Evolutionary conservation across 139 green algal species (phyloP).

Genomic region (Chlorella sp.): DNA sequence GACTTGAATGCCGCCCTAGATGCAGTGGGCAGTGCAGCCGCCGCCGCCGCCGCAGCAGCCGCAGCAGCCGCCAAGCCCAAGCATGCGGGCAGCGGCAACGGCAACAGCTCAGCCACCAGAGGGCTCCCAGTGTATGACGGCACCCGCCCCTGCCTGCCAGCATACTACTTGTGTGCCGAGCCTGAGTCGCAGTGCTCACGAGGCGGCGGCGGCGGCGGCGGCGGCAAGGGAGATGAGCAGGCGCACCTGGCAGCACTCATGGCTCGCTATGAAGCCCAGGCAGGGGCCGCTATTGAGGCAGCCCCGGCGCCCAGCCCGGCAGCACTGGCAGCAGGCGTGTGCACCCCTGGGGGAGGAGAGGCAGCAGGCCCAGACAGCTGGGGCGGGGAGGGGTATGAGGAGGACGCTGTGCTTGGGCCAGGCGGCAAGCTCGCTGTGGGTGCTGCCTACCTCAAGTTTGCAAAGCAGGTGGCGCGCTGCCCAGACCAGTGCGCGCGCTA

Average conservation of each 20-base stretch:
- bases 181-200: conserved; percentile 4
- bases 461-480: conserved; percentile 51
- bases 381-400: conserved; percentile 74
- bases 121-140: not conserved
- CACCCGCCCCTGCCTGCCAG: conserved; percentile 47
- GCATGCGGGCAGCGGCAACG: not conserved
- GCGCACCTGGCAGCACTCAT: conserved; percentile 57
- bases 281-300: not conserved
- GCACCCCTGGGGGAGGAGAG: not conserved
- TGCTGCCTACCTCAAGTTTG: conserved; percentile 66
- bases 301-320: not conserved
- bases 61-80: not conserved
- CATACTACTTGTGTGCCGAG: conserved; percentile 66
- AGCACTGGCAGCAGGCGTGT: not conserved
- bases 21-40: not conserved
- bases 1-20: conserved; percentile 62
- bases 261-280: conserved; percentile 26
- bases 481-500: conserved; percentile 75
- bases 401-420: conserved; percentile 52
- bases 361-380: conserved; percentile 43
- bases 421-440: conserved; percentile 36
- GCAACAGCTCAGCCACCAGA: not conserved
- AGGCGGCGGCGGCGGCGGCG: not conserved
- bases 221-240: conserved; percentile 15
- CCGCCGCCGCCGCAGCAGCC: not conserved